Percentiles rank a stretch among this genome's conserved stretches.
Conservation (phyloP, 73 alveolate species). For the Strombidium stylifer region DNA sequence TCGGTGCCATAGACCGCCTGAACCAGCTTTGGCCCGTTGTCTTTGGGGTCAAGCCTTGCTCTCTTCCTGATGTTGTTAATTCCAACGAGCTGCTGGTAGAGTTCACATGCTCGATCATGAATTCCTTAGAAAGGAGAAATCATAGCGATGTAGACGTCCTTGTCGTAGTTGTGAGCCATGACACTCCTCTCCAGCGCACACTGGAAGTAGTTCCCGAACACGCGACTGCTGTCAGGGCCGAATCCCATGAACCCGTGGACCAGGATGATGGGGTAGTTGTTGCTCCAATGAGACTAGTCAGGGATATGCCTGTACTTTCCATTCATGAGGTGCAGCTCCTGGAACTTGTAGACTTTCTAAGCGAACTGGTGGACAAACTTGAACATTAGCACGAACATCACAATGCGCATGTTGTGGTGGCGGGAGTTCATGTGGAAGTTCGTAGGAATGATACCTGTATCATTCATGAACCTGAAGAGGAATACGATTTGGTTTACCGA, state of each 20-base stretch:
- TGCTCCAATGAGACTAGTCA: too few species aligned
- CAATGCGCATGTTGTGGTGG: too few species aligned
- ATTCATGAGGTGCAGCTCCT: too few species aligned
- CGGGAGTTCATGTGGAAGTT: too few species aligned
- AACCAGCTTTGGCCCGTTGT: constrained; percentile 1
- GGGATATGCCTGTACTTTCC: too few species aligned
- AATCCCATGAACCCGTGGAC: constrained; percentile 51
- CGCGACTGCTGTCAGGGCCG: constrained; percentile 19
- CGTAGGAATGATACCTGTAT: too few species aligned
- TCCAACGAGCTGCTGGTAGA: constrained; percentile 43
- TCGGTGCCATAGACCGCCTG: constrained; percentile 39
- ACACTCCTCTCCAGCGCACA: neutral
- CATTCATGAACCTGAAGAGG: too few species aligned
- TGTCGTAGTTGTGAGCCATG: constrained; percentile 29
- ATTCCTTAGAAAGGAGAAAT: constrained; percentile 26
- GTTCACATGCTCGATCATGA: constrained; percentile 59
- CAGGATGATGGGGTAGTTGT: constrained; percentile 33
- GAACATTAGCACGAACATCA: too few species aligned
- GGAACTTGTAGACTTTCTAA: too few species aligned
- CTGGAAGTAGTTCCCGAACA: constrained; percentile 29
- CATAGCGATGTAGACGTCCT: constrained; percentile 54
- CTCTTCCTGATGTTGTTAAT: constrained; percentile 5
- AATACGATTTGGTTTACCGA: too few species aligned
- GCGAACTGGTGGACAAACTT: too few species aligned
- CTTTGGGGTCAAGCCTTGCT: too few species aligned